A percentile compares a stretch with the other conserved stretches of the same genome.
Conservation (phyloP, 306 rosid genomes). For the Corylus americana region DNA sequence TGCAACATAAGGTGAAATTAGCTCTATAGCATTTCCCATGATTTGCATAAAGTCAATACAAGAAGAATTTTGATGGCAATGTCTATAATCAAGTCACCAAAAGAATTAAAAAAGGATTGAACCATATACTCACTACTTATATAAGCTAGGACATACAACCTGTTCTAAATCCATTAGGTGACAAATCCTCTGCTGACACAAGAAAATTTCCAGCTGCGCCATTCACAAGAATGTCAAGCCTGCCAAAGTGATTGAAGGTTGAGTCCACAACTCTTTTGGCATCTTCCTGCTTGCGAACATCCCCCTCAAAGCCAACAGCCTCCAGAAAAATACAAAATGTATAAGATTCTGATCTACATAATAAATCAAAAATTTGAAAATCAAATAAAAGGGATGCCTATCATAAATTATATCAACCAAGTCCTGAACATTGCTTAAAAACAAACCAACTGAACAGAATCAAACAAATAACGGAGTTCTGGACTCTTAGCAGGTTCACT, state of each 20-base stretch:
- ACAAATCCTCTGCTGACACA: slow-evolving; percentile 75
- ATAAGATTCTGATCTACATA: not conserved
- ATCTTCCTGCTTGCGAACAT: slow-evolving; percentile 89
- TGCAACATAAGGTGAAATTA: not conserved
- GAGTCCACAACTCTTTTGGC: slow-evolving; percentile 70
- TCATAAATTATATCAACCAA: not conserved
- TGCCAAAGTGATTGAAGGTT: slow-evolving; percentile 68
- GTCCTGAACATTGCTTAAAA: not conserved
- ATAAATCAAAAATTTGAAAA: not conserved
- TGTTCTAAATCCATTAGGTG: slow-evolving; percentile 96
- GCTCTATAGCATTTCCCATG: not conserved
- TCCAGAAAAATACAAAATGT: slow-evolving; percentile 20
- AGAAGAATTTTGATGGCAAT: not conserved
- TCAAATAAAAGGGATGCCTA: not conserved
- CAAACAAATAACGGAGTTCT: not conserved
- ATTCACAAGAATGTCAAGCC: slow-evolving; percentile 81
- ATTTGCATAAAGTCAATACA: not conserved
- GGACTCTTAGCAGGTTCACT: not conserved
- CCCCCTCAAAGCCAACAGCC: slow-evolving; percentile 84
- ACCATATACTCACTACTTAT: not conserved
- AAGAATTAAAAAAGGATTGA: not conserved
- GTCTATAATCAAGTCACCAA: not conserved
- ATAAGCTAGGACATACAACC: slow-evolving; percentile 40
- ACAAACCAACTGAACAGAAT: not conserved
- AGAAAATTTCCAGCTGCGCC: slow-evolving; percentile 94